A percentile compares a stretch with the other conserved stretches of the same genome.
phyloP scores from a whole-genome alignment of 2,329 filamentous ascomycete genomes.

The Gremmenia infestans region DNA sequence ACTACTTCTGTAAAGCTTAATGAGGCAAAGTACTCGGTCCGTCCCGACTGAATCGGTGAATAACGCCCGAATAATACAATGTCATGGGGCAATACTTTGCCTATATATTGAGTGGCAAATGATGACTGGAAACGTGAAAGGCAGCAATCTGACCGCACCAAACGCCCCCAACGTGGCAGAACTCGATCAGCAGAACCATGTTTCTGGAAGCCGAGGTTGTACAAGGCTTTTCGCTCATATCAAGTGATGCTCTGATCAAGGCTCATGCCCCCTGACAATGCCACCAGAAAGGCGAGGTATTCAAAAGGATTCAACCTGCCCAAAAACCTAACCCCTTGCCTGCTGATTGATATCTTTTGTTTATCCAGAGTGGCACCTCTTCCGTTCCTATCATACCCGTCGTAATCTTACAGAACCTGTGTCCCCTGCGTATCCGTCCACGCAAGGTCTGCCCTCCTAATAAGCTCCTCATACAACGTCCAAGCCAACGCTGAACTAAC shows the following conservation, averaged over 20 bases:
- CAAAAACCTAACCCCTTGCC: not conserved
- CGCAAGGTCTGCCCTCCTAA: slow-evolving; percentile 57
- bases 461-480: slow-evolving; percentile 94
- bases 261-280: too few species aligned
- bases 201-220: not conserved
- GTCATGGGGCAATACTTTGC: too few species aligned
- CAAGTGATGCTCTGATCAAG: too few species aligned
- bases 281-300: too few species aligned
- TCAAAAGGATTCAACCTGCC: not conserved
- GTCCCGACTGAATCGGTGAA: not conserved
- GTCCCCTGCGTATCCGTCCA: slow-evolving; percentile 7
- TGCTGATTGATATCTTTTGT: too few species aligned
- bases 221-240: not conserved
- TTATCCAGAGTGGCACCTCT: slow-evolving; percentile 1
- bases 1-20: not conserved
- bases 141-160: not conserved
- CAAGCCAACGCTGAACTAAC: slow-evolving; percentile 92
- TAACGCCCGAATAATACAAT: too few species aligned
- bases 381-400: not conserved
- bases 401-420: not conserved
- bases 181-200: too few species aligned
- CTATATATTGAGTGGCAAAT: not conserved
- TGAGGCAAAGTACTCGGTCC: not conserved
- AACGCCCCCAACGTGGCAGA: not conserved
- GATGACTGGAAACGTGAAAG: not conserved